Evolutionary conservation across 495 filamentous ascomycete genomes (phyloP).

Genomic region (Parathielavia appendiculata): DNA sequence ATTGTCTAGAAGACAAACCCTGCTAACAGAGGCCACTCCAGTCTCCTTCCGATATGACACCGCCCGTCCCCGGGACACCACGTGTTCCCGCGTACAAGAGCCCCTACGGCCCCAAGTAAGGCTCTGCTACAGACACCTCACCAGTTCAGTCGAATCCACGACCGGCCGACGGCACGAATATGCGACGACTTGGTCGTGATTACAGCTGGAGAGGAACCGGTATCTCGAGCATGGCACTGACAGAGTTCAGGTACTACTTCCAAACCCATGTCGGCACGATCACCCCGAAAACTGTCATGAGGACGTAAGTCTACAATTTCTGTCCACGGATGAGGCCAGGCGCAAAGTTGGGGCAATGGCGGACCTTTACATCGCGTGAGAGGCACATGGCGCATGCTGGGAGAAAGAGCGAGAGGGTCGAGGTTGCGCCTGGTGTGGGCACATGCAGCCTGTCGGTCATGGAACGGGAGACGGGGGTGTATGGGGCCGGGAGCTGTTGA

Average conservation of each 20-base stretch:
- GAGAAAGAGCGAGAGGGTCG: not conserved
- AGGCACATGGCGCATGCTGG: not conserved
- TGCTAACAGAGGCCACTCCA: slow-evolving; percentile 28
- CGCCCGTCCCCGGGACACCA: slow-evolving; percentile 22
- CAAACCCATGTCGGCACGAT: slow-evolving; percentile 40
- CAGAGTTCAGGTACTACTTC: slow-evolving; percentile 41
- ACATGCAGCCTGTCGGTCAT: not conserved
- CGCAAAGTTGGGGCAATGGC: not conserved
- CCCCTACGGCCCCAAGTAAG: slow-evolving; percentile 51
- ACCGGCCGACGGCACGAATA: not conserved
- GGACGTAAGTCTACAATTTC: slow-evolving; percentile 35
- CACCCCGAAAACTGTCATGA: slow-evolving; percentile 32
- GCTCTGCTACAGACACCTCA: not conserved
- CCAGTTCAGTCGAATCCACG: not conserved
- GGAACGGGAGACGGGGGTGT: not conserved
- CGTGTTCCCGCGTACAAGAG: slow-evolving; percentile 42
- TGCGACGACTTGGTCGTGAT: not conserved
- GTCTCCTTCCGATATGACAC: slow-evolving; percentile 33
- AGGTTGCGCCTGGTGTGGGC: not conserved
- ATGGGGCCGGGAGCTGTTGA: not conserved
- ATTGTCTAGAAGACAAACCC: not conserved
- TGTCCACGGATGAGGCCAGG: not conserved
- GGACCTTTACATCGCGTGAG: too few relatives aligned
- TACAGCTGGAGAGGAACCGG: not conserved
- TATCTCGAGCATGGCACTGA: slow-evolving; percentile 23